phyloP scores from a whole-genome alignment of 108 stramenopile genomes.

The Cyclotella sp. region DNA sequence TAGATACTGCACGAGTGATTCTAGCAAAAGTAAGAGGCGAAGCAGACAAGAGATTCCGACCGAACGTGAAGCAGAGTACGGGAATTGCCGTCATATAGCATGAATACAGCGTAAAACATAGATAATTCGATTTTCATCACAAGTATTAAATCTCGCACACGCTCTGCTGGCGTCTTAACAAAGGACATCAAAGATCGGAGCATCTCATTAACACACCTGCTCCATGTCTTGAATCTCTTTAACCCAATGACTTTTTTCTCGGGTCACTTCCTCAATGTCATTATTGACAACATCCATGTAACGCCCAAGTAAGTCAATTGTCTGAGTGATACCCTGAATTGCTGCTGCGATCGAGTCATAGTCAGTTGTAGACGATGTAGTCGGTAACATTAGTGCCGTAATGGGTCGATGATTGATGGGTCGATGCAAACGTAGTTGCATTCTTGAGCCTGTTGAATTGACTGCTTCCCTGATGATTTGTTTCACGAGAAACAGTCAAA shows the following conservation, averaged over 20 bases:
- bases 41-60: no score
- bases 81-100: no score
- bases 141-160: no score
- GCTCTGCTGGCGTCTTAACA: no score
- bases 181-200: no score
- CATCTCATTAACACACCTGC: no score
- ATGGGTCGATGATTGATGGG: background rate
- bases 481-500: background rate
- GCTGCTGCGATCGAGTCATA: constrained; percentile 56
- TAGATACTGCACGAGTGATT: no score
- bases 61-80: no score
- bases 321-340: constrained; percentile 70
- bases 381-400: constrained; percentile 5
- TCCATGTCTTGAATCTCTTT: constrained; percentile 20
- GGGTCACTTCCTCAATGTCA: constrained; percentile 61
- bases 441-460: constrained; percentile 3
- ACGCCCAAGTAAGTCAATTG: constrained; percentile 70
- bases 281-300: constrained; percentile 73
- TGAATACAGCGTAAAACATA: no score
- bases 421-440: constrained; percentile 1
- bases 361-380: constrained; percentile 36
- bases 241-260: constrained; percentile 64
- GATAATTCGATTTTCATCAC: no score
- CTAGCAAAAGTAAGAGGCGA: no score
- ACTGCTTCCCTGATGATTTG: background rate